phyloP scores from a whole-genome alignment of 2,329 filamentous ascomycete genomes.

The Fusarium musae region DNA sequence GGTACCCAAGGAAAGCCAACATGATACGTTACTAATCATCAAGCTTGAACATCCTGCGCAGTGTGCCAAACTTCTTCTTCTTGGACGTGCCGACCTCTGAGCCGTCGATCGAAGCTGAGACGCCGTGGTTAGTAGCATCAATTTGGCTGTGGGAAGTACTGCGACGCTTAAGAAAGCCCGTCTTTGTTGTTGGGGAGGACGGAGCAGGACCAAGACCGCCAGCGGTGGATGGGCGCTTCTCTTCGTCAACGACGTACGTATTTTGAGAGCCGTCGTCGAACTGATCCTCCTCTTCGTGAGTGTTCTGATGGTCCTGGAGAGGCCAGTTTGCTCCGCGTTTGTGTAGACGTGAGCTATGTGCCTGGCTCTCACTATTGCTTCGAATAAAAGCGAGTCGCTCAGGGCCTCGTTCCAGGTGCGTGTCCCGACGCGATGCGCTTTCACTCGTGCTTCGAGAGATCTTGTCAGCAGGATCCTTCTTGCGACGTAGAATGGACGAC shows the following conservation, averaged over 20 bases:
- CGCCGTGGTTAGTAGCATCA: slow-evolving; percentile 20
- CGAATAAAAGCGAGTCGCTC: slow-evolving; percentile 62
- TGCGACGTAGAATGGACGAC: slow-evolving; percentile 71
- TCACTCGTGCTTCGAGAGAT: slow-evolving; percentile 66
- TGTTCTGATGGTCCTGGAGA: slow-evolving; percentile 47
- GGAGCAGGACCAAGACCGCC: slow-evolving; percentile 42
- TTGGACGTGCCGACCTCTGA: slow-evolving; percentile 43
- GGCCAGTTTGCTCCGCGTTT: slow-evolving; percentile 50
- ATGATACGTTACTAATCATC: slow-evolving; percentile 51
- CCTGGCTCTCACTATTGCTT: slow-evolving; percentile 47
- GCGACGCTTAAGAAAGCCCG: slow-evolving; percentile 50
- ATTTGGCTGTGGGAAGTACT: slow-evolving; percentile 51
- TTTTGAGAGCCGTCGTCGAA: slow-evolving; percentile 40
- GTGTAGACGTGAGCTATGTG: slow-evolving; percentile 40
- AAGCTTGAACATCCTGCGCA: slow-evolving; percentile 73
- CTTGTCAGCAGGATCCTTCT: slow-evolving; percentile 61
- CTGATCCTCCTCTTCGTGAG: slow-evolving; percentile 46
- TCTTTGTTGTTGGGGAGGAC: slow-evolving; percentile 47
- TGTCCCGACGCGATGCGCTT: slow-evolving; percentile 71
- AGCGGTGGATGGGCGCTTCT: slow-evolving; percentile 50
- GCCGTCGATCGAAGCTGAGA: slow-evolving; percentile 19
- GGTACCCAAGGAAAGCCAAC: neutral
- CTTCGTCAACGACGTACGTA: slow-evolving; percentile 41
- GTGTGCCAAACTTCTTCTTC: slow-evolving; percentile 75
- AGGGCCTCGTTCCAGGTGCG: slow-evolving; percentile 68